Percentiles rank a stretch among this genome's conserved stretches.
Evolutionary conservation across 805 yeast species (phyloP).

Genomic region (Cyberlindnera lachancei): DNA sequence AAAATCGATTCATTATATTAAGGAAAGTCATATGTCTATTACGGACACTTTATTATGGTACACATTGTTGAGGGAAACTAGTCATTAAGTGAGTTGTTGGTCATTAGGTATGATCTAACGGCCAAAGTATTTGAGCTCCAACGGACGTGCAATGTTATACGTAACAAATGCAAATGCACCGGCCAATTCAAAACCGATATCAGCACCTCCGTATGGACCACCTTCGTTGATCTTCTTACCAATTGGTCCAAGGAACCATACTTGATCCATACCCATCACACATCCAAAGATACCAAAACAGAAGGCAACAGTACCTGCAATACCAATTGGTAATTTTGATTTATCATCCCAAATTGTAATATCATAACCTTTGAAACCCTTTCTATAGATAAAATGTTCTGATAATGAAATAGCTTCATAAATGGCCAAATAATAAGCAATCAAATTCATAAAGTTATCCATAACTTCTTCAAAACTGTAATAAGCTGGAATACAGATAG

Average conservation of each 20-base stretch:
- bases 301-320: slow-evolving; percentile 75
- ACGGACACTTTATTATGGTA: too few species aligned
- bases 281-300: slow-evolving; percentile 82
- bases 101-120: too few species aligned
- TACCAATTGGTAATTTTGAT: slow-evolving; percentile 60
- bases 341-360: slow-evolving; percentile 53
- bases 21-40: too few species aligned
- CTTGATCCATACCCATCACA: slow-evolving; percentile 81
- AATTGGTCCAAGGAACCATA: slow-evolving; percentile 73
- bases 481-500: slow-evolving; percentile 84
- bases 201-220: slow-evolving; percentile 51
- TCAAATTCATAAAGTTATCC: slow-evolving; percentile 83
- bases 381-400: slow-evolving; percentile 77
- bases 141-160: slow-evolving; percentile 51
- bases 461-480: slow-evolving; percentile 65
- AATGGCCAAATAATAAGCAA: slow-evolving; percentile 86
- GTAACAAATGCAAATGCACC: slow-evolving; percentile 60
- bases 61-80: too few species aligned
- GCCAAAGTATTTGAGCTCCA: slow-evolving; percentile 62
- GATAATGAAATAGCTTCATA: slow-evolving; percentile 69
- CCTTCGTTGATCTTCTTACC: slow-evolving; percentile 49
- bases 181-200: slow-evolving; percentile 79
- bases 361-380: slow-evolving; percentile 54
- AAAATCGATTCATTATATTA: too few species aligned
- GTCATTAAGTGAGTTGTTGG: too few species aligned